Evolutionary conservation across 345 rosid species (phyloP).

Genomic region (Gossypium rotundifolium): DNA sequence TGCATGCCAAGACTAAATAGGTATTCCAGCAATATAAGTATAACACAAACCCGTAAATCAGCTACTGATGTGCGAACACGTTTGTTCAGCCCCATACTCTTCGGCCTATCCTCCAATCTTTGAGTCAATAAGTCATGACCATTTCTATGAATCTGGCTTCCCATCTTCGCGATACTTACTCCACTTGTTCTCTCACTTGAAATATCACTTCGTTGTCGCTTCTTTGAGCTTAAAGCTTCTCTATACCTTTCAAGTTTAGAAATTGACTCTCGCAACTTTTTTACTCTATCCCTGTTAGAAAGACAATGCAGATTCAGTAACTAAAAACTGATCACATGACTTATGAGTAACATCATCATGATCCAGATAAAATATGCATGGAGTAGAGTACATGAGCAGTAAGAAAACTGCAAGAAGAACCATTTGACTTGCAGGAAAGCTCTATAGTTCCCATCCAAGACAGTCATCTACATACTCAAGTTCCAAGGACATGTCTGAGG

Average conservation of each 20-base stretch:
- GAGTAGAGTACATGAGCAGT: neutral
- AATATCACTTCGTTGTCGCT: constrained; percentile 64
- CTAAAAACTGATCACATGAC: neutral
- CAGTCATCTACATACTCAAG: neutral
- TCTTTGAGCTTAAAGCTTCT: constrained; percentile 64
- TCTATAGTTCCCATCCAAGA: neutral
- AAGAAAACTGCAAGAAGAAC: neutral
- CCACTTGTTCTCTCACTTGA: constrained; percentile 57
- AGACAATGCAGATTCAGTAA: constrained; percentile 19
- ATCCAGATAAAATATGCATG: neutral
- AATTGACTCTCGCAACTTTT: constrained; percentile 56
- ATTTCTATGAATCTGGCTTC: constrained; percentile 61
- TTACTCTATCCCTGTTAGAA: constrained; percentile 66
- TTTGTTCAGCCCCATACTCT: constrained; percentile 67
- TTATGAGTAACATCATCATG: neutral
- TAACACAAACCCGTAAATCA: constrained; percentile 75
- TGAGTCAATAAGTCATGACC: constrained; percentile 49
- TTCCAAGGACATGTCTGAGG: neutral
- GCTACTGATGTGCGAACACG: constrained; percentile 56
- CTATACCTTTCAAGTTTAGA: constrained; percentile 59
- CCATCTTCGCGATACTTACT: constrained; percentile 48
- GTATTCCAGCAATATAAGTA: constrained; percentile 13
- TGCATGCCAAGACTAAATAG: neutral
- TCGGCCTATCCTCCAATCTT: constrained; percentile 70
- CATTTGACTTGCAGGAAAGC: neutral